These are phyloP conservation scores for Grosmannia penicillata DNA, from an alignment of 2,329 filamentous ascomycete species.

Conservation along the genomic window DNA sequence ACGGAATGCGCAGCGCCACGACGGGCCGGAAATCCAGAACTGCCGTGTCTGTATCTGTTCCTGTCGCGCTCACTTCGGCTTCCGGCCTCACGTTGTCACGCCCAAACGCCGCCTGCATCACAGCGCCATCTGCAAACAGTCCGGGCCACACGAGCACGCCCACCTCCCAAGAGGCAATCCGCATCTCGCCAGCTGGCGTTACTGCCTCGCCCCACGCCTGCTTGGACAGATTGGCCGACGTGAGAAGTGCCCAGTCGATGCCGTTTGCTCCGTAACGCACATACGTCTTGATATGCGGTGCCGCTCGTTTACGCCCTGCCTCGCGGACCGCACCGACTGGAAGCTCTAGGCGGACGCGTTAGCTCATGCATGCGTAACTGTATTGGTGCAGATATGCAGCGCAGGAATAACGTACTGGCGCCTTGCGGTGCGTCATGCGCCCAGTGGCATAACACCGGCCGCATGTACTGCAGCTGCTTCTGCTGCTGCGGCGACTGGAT, in stretches of 20 bases:
- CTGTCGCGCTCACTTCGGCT: constrained; percentile 3
- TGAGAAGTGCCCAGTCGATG: constrained; percentile 76
- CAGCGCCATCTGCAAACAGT: constrained; percentile 29
- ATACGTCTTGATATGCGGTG: constrained; percentile 85
- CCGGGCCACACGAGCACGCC: constrained; percentile 74
- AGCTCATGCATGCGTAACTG: not conserved
- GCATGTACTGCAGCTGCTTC: constrained; percentile 60
- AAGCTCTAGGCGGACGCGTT: constrained; percentile 13
- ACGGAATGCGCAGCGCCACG: constrained; percentile 68
- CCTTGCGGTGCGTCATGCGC: constrained; percentile 38
- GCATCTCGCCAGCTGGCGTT: constrained; percentile 42
- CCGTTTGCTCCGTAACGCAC: constrained; percentile 37
- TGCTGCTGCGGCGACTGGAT: constrained; percentile 53
- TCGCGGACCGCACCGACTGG: constrained; percentile 18
- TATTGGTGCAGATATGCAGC: too few relatives aligned
- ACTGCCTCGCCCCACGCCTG: constrained; percentile 70
- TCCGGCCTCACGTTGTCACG: constrained; percentile 34
- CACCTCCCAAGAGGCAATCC: constrained; percentile 69
- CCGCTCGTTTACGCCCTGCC: constrained; percentile 51
- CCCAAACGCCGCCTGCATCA: constrained; percentile 57
- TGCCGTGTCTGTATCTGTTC: not conserved
- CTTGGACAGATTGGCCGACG: constrained; percentile 81
- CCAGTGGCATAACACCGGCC: constrained; percentile 63
- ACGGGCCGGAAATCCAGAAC: constrained; percentile 16
- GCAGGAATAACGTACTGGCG: constrained; percentile 13